Base-by-base conservation (phyloP, 1,284 basidiomycete species). In the Ceratobasidium papillatum region DNA sequence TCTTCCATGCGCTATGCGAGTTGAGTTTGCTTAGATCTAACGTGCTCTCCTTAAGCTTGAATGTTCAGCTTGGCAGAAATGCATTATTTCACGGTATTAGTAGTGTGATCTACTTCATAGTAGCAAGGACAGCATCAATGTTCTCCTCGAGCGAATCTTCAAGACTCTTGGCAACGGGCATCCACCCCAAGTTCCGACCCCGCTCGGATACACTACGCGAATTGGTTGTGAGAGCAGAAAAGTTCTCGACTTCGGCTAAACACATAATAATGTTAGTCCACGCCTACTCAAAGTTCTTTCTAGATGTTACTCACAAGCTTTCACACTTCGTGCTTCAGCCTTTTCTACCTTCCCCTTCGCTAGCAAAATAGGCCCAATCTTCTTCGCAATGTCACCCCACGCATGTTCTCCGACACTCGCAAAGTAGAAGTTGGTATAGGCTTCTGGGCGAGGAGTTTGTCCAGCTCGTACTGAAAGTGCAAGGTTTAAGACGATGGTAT, bases 401-500 rank as follows among this genome's bases (percentile, higher is more conserved):
- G 74, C 45, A 41, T 75, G 63, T 27, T 54, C 65, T 14, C 58
- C 54, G 7, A 74, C 74, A 47, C 76, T 73, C 41, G 74, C 77
- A 36, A 78, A 77, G 49, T 74, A 77, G 34, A 75, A 77, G 34
- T 71, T 65, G 34, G 51, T 62, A 41, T 61, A 77, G 3, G 43
- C 51, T 38, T 58, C 41, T 22, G 61, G 47, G 11, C 56, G 59
- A 34, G 47, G 52, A 1, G 43, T 27, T 41, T 45, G 61, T 36
- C 52, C 66, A 27, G 22, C 43, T 1, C 47, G 45, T 36, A 72
- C 69, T 2, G 69, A 72, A n/a, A 78, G 72, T 3, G 79, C 76
- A 12, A 74, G 71, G 64, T 78, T 75, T 38, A 78, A 76, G 8
- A 80, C 74, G 34, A 78, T 71, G 11, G 66, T 63, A 68, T 79